phyloP scores from a whole-genome alignment of 2,329 filamentous ascomycete species.

The Scytalidium sp. region DNA sequence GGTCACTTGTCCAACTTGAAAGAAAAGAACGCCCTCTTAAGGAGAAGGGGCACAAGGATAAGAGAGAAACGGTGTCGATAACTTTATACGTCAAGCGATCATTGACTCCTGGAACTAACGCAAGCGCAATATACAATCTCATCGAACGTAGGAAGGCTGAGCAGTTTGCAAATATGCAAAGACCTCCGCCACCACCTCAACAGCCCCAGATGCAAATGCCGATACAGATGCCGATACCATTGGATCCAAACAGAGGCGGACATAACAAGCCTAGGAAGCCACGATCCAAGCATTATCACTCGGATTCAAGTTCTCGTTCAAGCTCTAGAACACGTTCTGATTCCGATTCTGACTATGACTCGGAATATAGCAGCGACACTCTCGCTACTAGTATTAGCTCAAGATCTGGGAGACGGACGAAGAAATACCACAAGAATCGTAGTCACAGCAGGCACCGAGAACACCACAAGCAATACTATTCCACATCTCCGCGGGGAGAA shows the following conservation, averaged over 20 bases:
- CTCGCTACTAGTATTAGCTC: constrained; percentile 14
- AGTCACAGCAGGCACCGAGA: constrained; percentile 17
- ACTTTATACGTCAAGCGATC: constrained; percentile 23
- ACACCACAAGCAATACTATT: constrained; percentile 14
- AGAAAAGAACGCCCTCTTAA: constrained; percentile 9
- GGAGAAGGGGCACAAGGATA: constrained; percentile 7
- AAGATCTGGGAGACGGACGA: constrained; percentile 5
- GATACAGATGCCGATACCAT: constrained; percentile 7
- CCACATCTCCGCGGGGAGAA: background rate
- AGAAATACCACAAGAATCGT: constrained; percentile 11
- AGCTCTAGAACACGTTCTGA: constrained; percentile 8
- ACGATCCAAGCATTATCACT: constrained; percentile 3
- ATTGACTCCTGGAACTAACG: constrained; percentile 13
- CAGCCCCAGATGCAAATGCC: constrained; percentile 6
- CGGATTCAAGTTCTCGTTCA: constrained; percentile 9
- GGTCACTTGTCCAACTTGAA: constrained; percentile 25
- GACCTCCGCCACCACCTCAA: constrained; percentile 10
- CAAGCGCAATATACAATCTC: constrained; percentile 13
- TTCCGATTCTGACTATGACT: constrained; percentile 8
- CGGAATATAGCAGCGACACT: constrained; percentile 9
- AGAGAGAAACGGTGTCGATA: constrained; percentile 21
- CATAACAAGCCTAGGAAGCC: background rate
- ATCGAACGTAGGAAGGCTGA: constrained; percentile 16
- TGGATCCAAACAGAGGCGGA: background rate
- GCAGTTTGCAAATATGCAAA: constrained; percentile 5